A percentile compares a stretch with the other conserved stretches of the same genome.
These are phyloP conservation scores for Eucalyptus albens DNA, from an alignment of 345 rosid genomes.

Conservation along the genomic window DNA sequence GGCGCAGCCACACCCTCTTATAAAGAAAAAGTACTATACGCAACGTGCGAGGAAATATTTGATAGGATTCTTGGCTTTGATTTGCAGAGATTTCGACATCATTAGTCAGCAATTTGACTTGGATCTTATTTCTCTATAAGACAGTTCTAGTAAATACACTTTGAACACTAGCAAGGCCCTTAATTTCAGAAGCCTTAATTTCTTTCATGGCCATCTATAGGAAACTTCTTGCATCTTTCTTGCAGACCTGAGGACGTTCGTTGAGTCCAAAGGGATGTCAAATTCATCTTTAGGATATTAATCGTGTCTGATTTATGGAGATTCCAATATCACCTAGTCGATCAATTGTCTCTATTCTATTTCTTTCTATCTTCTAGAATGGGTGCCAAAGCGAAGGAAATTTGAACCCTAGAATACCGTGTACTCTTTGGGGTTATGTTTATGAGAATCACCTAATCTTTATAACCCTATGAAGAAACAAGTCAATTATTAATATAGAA, in stretches of 20 bases:
- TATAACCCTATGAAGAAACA: background rate
- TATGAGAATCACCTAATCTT: background rate
- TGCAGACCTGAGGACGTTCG: background rate
- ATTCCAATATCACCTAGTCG: background rate
- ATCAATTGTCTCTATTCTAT: background rate
- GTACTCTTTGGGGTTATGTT: background rate
- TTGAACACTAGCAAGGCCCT: background rate
- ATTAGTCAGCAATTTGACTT: background rate
- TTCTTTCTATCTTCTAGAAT: background rate
- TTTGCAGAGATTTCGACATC: background rate
- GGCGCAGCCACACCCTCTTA: background rate
- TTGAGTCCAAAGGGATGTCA: background rate
- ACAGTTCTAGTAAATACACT: background rate
- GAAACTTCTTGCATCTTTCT: background rate
- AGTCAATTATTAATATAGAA: background rate
- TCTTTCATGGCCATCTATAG: background rate
- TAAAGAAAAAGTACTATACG: background rate
- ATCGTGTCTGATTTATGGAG: background rate
- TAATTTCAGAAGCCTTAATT: background rate
- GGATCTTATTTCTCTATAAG: background rate
- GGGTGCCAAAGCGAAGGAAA: background rate
- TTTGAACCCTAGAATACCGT: background rate
- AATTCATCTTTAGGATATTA: background rate
- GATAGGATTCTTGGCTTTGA: background rate
- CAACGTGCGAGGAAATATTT: background rate